Conservation (phyloP, 2,329 filamentous ascomycete genomes). For the Ceratocystis ficicola region DNA sequence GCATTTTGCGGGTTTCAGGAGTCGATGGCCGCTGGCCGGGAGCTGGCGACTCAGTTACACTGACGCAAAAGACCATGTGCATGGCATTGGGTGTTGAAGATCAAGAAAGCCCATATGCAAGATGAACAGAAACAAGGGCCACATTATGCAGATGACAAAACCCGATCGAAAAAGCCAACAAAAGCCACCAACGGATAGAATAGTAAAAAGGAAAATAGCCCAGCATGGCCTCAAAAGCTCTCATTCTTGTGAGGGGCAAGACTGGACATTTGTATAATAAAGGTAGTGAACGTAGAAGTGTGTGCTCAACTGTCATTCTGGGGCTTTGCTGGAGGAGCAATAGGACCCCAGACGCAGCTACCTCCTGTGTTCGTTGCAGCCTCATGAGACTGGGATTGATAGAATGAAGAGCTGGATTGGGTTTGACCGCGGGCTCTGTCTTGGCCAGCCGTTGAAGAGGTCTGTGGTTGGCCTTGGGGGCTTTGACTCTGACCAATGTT, state of each 20-base stretch:
- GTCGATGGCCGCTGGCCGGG: constrained; percentile 11
- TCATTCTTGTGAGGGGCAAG: background rate
- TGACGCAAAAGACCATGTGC: constrained; percentile 11
- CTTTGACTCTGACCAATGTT: background rate
- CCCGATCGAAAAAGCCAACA: background rate
- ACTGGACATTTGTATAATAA: background rate
- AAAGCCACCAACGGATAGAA: background rate
- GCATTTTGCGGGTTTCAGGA: constrained; percentile 19
- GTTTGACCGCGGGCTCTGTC: background rate
- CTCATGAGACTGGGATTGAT: background rate
- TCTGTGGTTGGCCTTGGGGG: background rate
- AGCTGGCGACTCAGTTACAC: constrained; percentile 16
- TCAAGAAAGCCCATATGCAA: background rate
- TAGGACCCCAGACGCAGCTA: constrained; percentile 27
- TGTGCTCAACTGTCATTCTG: background rate
- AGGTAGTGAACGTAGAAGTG: background rate
- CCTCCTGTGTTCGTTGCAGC: background rate
- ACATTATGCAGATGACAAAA: background rate
- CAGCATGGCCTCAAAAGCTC: background rate
- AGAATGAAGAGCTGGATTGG: background rate
- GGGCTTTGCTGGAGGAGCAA: constrained; percentile 29
- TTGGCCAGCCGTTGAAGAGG: background rate
- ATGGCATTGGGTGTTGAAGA: constrained; percentile 3
- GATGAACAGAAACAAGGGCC: background rate
- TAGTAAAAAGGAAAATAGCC: background rate